Evolutionary conservation across 176 grass and related monocot genomes (phyloP), one percentile per base, ranked within the genome.

Genomic region (Otatea glauca): DNA sequence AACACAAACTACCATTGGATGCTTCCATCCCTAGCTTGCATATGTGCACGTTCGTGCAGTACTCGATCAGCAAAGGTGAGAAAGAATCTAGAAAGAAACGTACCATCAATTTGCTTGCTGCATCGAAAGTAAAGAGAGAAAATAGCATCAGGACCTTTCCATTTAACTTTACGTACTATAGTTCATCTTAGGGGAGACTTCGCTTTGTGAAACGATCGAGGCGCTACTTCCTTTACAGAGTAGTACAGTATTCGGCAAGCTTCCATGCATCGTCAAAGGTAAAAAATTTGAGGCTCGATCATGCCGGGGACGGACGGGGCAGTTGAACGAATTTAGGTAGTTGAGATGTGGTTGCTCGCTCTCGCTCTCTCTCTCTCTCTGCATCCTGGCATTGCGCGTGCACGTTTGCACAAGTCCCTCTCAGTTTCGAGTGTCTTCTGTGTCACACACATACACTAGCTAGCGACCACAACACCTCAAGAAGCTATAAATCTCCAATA

Each of bases 291-390:
- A 35, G 64, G 11, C 49, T 17, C 5, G 43, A 43, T 43, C 42
- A 9, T 79, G 81, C 65, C 65, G 58, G 63, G 80, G 74, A 63
- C 88, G 50, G 88, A 66, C 74, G 77, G 74, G 81, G 89, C 81
- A 43, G 90, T 83, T 90, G 82, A 87, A 85, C 90, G 73, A 89
- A 84, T 87, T 58, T 35, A 69, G 88, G 91, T 96, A 34, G 94
- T 80, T 96, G 91, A 70, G 89, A 91, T 93, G 51, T 92, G 70
- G 92, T 92, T 86, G 92, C 83, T 69, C 45, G 61, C 49, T 77
- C 76, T 51, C 81, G 64, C 44, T 72, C 77, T 5, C 72, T 81
- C 80, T 70, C 23, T 21, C 53, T 27, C 18, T 41, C 81, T 80
- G 55, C 23, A 34, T 45, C 38, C 23, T 42, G 58, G 49, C 85